A percentile compares a stretch with the other conserved stretches of the same genome.
Conservation (phyloP, 768 basidiomycete genomes). For the Amanita subjunquillea region DNA sequence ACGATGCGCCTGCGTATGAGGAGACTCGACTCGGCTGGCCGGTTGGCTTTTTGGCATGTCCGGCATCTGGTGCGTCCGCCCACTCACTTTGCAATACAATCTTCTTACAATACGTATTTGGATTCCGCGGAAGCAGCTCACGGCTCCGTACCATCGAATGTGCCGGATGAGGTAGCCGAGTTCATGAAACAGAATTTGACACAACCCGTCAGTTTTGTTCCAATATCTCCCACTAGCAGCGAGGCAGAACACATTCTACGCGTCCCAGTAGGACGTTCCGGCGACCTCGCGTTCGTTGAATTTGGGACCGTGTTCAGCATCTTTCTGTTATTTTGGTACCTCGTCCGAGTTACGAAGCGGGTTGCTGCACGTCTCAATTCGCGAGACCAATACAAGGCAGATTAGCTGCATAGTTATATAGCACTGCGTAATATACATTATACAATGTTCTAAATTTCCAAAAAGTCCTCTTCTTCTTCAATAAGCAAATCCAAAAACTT, state of each 20-base stretch:
- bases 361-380: constrained; percentile 7
- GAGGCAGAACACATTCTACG: constrained; percentile 14
- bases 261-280: constrained; percentile 26
- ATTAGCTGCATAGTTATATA: neutral
- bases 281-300: constrained; percentile 31
- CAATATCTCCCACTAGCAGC: constrained; percentile 5
- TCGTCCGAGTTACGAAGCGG: constrained; percentile 18
- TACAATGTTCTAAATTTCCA: constrained; percentile 20
- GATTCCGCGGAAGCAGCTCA: too few species aligned
- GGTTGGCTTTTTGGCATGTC: constrained; percentile 27
- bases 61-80: constrained; percentile 12
- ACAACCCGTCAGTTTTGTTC: neutral
- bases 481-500: constrained; percentile 56
- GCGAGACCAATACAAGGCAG: neutral
- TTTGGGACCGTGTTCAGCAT: constrained; percentile 28
- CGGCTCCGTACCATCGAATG: neutral
- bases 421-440: constrained; percentile 9
- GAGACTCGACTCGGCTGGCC: constrained; percentile 25
- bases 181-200: neutral
- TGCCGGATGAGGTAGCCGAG: neutral
- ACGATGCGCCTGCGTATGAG: constrained; percentile 3
- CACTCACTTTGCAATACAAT: neutral
- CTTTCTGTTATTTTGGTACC: constrained; percentile 26
- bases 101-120: neutral
- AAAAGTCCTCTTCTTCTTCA: constrained; percentile 71